phyloP scores from a whole-genome alignment of 495 filamentous ascomycete species.

The Penicillium cinerascens region DNA sequence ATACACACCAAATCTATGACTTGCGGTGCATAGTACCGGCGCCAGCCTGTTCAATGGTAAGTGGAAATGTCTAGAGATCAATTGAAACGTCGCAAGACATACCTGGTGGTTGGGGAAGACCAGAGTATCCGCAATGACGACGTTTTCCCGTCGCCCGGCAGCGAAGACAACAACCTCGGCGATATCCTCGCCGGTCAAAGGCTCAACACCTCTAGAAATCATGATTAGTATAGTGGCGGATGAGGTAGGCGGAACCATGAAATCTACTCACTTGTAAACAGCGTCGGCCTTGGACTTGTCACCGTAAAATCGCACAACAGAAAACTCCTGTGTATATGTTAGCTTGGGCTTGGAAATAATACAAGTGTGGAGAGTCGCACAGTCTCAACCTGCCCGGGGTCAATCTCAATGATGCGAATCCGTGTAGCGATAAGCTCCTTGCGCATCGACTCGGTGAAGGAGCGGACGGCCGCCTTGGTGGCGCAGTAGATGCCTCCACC shows the following conservation, averaged over 20 bases:
- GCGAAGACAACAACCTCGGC: conserved; percentile 92
- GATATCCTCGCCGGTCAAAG: conserved; percentile 92
- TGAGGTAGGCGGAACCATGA: background rate
- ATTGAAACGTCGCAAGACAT: conserved; percentile 17
- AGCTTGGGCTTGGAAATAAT: background rate
- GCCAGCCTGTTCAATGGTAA: conserved; percentile 12
- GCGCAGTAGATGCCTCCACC: conserved; percentile 97
- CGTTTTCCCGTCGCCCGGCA: conserved; percentile 86
- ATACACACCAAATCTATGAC: conserved; percentile 5
- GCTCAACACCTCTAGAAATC: conserved; percentile 66
- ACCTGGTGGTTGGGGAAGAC: conserved; percentile 93
- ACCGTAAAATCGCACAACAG: conserved; percentile 85
- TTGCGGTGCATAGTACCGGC: conserved; percentile 30
- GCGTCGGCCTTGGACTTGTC: conserved; percentile 94
- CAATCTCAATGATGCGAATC: conserved; percentile 87
- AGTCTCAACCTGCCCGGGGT: conserved; percentile 96
- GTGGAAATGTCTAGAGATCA: background rate
- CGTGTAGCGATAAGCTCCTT: conserved; percentile 85
- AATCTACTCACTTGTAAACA: conserved; percentile 74
- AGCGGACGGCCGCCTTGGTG: conserved; percentile 87
- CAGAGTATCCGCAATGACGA: conserved; percentile 88
- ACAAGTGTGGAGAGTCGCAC: conserved; percentile 35
- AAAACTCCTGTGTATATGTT: conserved; percentile 67
- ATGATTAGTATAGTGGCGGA: background rate
- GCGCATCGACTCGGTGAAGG: conserved; percentile 83